A percentile compares a stretch with the other conserved stretches of the same genome.
Evolutionary conservation across 768 basidiomycete genomes (phyloP).

Genomic region (Russula olivacea): DNA sequence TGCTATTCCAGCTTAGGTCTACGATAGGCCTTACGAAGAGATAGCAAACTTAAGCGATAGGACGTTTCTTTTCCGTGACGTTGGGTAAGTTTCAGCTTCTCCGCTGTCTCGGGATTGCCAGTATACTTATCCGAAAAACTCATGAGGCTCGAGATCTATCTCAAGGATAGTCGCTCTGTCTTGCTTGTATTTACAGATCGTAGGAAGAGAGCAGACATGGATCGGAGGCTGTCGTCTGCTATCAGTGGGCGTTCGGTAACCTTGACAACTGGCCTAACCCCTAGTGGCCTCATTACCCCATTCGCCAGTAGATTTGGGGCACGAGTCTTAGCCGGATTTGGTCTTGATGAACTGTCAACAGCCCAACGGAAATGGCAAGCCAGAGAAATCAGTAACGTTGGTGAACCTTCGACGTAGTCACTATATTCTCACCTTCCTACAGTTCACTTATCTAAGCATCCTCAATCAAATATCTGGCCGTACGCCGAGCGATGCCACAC

Average conservation of each 20-base stretch:
- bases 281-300: conserved; percentile 50
- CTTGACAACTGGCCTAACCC: conserved; percentile 26
- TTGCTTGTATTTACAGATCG: conserved; percentile 76
- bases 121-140: not conserved
- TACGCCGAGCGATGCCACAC: conserved; percentile 91
- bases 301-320: conserved; percentile 48
- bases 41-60: conserved; percentile 74
- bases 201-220: conserved; percentile 53
- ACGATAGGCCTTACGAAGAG: conserved; percentile 67
- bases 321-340: conserved; percentile 45
- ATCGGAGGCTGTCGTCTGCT: conserved; percentile 46
- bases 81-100: conserved; percentile 54
- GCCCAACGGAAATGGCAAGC: conserved; percentile 85
- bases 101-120: not conserved
- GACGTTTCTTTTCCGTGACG: conserved; percentile 85
- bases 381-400: conserved; percentile 87
- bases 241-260: conserved; percentile 34
- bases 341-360: conserved; percentile 54
- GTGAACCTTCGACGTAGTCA: conserved; percentile 1
- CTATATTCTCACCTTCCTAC: conserved; percentile 9
- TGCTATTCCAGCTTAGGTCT: not conserved
- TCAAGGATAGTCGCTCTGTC: conserved; percentile 85
- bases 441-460: conserved; percentile 88
- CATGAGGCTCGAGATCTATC: conserved; percentile 79
- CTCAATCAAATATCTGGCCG: conserved; percentile 89